A percentile compares a stretch with the other conserved stretches of the same genome.
phyloP scores from a whole-genome alignment of 805 yeast species.

The Lipomyces sp. region DNA sequence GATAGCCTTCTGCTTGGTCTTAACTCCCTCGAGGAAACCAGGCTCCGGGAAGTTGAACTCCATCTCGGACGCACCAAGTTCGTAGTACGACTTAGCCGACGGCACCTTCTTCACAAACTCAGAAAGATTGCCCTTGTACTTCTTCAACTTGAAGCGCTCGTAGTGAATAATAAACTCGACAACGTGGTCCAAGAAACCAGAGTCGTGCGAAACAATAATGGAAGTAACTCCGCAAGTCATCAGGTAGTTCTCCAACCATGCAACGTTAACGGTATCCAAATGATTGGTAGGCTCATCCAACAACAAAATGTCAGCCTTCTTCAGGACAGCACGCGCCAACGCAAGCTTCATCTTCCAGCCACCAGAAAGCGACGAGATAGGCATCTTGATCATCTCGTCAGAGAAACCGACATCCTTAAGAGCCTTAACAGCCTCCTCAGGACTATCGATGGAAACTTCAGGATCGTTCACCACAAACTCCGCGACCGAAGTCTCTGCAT shows the following conservation, averaged over 20 bases:
- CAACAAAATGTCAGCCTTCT: slow-evolving; percentile 95
- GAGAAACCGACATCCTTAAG: slow-evolving; percentile 89
- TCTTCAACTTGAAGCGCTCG: slow-evolving; percentile 98
- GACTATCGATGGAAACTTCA: slow-evolving; percentile 59
- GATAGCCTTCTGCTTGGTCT: slow-evolving; percentile 99
- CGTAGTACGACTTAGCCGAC: slow-evolving; percentile 97
- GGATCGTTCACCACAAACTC: slow-evolving; percentile 90
- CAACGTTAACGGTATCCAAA: slow-evolving; percentile 99
- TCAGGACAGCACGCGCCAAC: slow-evolving; percentile 97
- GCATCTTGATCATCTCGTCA: slow-evolving; percentile 89
- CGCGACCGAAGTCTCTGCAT: slow-evolving; percentile 90
- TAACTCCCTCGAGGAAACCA: slow-evolving; percentile 99
- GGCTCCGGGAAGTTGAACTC: slow-evolving; percentile 99
- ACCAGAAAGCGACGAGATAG: slow-evolving; percentile 96
- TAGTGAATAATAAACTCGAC: slow-evolving; percentile 98
- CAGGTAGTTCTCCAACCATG: slow-evolving; percentile 99
- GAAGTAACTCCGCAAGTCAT: slow-evolving; percentile 98
- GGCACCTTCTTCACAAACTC: slow-evolving; percentile 99
- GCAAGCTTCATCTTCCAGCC: slow-evolving; percentile 99
- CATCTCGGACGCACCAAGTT: slow-evolving; percentile 95
- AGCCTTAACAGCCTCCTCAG: slow-evolving; percentile 71
- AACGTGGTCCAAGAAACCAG: slow-evolving; percentile 97
- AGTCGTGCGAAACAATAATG: slow-evolving; percentile 97
- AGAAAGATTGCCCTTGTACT: slow-evolving; percentile 99
- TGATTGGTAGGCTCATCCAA: slow-evolving; percentile 99